Conservation (phyloP, 495 filamentous ascomycete species). For the Penicillium coffeae region DNA sequence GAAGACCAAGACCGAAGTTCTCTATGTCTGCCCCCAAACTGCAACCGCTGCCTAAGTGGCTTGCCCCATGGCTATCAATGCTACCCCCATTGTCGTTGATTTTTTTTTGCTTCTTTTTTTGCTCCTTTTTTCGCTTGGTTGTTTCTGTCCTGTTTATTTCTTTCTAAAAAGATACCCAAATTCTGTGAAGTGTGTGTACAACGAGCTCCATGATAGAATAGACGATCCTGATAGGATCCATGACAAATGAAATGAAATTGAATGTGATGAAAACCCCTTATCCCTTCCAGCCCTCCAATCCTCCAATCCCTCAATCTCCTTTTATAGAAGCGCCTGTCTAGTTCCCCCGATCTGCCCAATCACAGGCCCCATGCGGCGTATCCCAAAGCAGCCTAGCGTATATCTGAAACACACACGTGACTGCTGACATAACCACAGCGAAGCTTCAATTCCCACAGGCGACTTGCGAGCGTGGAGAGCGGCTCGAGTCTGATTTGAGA, state of each 20-base stretch:
- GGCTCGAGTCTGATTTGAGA: constrained; percentile 1
- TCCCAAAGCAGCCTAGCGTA: constrained; percentile 14
- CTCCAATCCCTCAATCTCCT: not conserved
- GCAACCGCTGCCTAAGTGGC: not conserved
- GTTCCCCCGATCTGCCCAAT: not conserved
- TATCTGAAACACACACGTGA: constrained; percentile 37
- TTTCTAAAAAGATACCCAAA: not conserved
- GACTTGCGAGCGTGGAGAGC: not conserved
- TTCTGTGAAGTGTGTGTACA: not conserved
- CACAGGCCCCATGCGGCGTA: not conserved
- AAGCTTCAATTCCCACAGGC: constrained; percentile 23
- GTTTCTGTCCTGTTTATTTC: not conserved
- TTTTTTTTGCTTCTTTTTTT: too few relatives aligned
- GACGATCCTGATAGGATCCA: not conserved
- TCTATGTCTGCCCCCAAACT: not conserved
- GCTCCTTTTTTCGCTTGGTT: not conserved
- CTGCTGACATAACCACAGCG: constrained; percentile 15
- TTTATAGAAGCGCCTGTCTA: not conserved
- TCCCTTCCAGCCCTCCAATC: not conserved
- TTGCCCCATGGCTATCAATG: too few relatives aligned
- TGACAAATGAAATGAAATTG: not conserved
- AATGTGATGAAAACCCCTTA: not conserved
- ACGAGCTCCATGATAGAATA: not conserved
- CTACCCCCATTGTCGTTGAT: too few relatives aligned
- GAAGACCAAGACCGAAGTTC: not conserved